These are phyloP conservation scores for Alternaria sp. DNA, from an alignment of 2,329 filamentous ascomycete genomes.

Conservation along the genomic window DNA sequence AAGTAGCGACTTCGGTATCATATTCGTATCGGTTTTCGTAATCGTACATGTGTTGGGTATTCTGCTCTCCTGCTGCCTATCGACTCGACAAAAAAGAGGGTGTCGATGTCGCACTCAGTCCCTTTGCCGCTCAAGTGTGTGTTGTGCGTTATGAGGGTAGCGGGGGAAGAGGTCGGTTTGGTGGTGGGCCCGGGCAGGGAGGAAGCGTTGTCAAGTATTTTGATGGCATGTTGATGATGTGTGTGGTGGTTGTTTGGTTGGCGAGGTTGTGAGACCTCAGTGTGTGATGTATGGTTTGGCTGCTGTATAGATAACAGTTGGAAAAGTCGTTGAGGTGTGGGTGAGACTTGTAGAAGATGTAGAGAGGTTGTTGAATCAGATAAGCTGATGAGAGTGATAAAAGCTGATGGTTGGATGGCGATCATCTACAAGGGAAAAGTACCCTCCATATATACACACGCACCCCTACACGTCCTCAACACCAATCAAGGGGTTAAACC, in stretches of 20 bases:
- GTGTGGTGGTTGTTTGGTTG: not conserved
- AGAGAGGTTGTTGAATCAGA: not conserved
- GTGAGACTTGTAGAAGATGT: not conserved
- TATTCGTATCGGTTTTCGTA: not conserved
- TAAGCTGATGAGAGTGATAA: not conserved
- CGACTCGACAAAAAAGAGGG: not conserved
- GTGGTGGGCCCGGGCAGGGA: conserved; percentile 1
- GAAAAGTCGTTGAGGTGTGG: not conserved
- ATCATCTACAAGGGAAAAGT: not conserved
- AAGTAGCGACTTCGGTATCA: not conserved
- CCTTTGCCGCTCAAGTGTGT: not conserved
- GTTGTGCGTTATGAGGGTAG: not conserved
- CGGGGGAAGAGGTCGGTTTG: not conserved
- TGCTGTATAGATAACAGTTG: not conserved
- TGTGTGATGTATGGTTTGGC: not conserved
- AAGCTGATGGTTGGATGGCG: not conserved
- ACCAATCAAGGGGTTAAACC: conserved; percentile 1
- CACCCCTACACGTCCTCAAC: not conserved
- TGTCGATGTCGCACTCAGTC: not conserved
- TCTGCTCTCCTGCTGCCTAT: not conserved
- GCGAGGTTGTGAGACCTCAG: not conserved
- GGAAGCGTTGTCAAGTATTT: not conserved
- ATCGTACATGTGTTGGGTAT: conserved; percentile 1
- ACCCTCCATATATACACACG: not conserved
- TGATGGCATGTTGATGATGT: not conserved